Evolutionary conservation across 2,329 filamentous ascomycete species (phyloP).

Genomic region (Paramyrothecium roridum): DNA sequence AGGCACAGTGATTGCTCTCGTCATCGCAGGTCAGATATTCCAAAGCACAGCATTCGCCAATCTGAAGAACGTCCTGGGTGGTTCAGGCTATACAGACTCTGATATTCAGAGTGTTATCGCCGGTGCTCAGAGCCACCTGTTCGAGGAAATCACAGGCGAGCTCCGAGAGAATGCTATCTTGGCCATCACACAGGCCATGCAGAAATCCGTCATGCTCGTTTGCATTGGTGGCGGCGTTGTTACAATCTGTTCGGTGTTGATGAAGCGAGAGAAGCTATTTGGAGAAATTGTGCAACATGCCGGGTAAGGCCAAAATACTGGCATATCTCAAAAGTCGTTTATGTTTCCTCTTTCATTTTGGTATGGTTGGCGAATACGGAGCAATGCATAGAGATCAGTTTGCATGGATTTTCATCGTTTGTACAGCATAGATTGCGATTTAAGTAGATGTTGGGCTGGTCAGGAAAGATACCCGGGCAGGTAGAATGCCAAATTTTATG

Average conservation of each 20-base stretch:
- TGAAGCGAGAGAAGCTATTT: constrained; percentile 10
- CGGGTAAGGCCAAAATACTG: background rate
- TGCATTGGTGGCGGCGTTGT: constrained; percentile 5
- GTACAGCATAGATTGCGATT: too few relatives aligned
- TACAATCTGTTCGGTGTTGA: background rate
- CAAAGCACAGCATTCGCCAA: constrained; percentile 21
- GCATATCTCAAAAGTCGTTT: background rate
- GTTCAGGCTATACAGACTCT: background rate
- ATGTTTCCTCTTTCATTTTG: too few relatives aligned
- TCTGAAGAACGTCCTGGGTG: background rate
- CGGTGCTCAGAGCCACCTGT: constrained; percentile 5
- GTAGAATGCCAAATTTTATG: too few relatives aligned
- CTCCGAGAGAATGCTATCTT: constrained; percentile 2
- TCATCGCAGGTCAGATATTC: constrained; percentile 22
- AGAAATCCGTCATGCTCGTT: constrained; percentile 4
- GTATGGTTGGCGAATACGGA: too few relatives aligned
- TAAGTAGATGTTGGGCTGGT: too few relatives aligned
- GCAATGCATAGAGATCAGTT: too few relatives aligned
- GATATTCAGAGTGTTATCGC: constrained; percentile 9
- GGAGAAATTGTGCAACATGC: constrained; percentile 4
- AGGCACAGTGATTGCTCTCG: constrained; percentile 18
- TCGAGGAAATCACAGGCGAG: constrained; percentile 4
- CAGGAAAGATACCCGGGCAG: too few relatives aligned
- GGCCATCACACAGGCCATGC: constrained; percentile 8
- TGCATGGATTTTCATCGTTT: too few relatives aligned